Base-by-base conservation (phyloP, 805 yeast genomes). In the Torulaspora microellipsoides region DNA sequence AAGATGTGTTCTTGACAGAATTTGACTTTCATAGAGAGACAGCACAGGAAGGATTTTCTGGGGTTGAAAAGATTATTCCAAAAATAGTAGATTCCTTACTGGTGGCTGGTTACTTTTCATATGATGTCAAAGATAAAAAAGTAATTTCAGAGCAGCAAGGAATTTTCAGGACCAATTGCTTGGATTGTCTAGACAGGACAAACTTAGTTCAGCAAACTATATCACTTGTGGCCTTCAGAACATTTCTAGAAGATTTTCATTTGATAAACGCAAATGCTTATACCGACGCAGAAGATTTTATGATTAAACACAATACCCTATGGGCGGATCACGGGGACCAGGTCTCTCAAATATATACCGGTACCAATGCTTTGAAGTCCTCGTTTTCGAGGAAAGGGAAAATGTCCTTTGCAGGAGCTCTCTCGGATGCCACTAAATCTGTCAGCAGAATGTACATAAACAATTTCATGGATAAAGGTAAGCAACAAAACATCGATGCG, bases 321-420 rank as follows among this genome's bases (percentile, higher is more conserved):
- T 93, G 99, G 99, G 99, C 99, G 1, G 96, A 93, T 63, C 93
- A 93, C 64, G 99, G 99, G 44, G 99, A 93, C 64, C 95, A 88
- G 52, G 81, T 93, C 4, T 87, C 96, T 2, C 95, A 87, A 61
- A 91, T 93, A 13, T 93, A 93, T 65, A 91, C 99, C 0, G 98
- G 99, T 25, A 93, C 99, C 0, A 95, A 95, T 48, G 99, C 99
- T 0, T 72, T 93, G 49, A 93, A 93, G 64, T 86, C 96, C 0
- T 88, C 96, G 3, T 93, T 85, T 59, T 86, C 98, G 1, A 77
- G 99, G 60, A 82, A 86, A 25, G 99, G 99, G 17, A 91, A 90
- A 58, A 89, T 90, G 97, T 88, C 91, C 34, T 68, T 93, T 42
- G 98, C 98, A 0, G 97, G 98, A 29, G 96, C 97, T 0, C 66